These are phyloP conservation scores for Clitopilus hobsonii DNA, from an alignment of 768 basidiomycete genomes.

Conservation along the genomic window DNA sequence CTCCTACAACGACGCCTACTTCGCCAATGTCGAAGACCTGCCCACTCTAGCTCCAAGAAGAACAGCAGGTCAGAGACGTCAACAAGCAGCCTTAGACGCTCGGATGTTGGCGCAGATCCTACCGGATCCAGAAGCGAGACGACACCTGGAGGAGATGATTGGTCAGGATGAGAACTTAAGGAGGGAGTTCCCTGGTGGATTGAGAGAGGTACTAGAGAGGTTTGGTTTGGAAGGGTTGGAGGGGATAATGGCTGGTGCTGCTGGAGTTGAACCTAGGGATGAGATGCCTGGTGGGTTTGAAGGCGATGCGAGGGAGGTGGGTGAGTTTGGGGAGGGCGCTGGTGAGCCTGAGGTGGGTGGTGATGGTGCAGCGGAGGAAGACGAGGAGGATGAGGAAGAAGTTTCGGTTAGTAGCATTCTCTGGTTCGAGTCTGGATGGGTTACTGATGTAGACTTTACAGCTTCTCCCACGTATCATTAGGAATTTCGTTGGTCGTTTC, in stretches of 20 bases:
- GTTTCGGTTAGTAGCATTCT: conserved; percentile 38
- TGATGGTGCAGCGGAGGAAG: conserved; percentile 16
- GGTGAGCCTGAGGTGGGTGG: conserved; percentile 8
- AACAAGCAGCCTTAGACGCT: conserved; percentile 42
- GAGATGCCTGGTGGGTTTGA: conserved; percentile 10
- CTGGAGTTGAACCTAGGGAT: conserved; percentile 29
- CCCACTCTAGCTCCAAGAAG: background rate
- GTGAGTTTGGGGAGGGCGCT: background rate
- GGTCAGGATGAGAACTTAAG: conserved; percentile 52
- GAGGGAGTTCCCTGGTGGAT: conserved; percentile 57
- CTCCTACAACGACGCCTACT: conserved; percentile 71
- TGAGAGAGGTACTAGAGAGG: conserved; percentile 59
- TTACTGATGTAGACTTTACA: background rate
- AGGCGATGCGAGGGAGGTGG: background rate
- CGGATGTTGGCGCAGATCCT: conserved; percentile 51
- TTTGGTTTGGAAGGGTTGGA: conserved; percentile 54
- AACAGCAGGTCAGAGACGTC: conserved; percentile 27
- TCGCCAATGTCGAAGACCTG: conserved; percentile 56
- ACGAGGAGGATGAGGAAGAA: conserved; percentile 40
- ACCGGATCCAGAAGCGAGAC: conserved; percentile 51
- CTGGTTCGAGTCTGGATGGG: background rate
- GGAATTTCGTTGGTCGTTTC: background rate
- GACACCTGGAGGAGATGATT: conserved; percentile 48
- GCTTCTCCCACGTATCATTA: background rate
- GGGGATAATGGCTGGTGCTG: conserved; percentile 47